Base-by-base conservation (phyloP, 768 basidiomycete genomes). In the Lactarius evosmus region DNA sequence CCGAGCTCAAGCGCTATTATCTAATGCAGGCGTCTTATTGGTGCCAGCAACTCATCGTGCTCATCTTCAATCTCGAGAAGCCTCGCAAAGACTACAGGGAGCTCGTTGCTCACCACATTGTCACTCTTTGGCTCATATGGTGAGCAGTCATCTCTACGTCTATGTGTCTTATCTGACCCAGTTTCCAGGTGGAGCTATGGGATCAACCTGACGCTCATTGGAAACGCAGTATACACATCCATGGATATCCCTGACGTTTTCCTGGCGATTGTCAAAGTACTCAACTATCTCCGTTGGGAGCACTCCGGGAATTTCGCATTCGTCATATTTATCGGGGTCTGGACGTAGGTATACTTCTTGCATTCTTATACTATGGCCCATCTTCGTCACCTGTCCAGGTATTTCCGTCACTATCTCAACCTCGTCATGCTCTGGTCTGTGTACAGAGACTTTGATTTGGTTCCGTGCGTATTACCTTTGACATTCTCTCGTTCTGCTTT, bases 231-330 rank as follows among this genome's bases (percentile, higher is more conserved):
- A 32, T 98, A 88, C 70, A 82, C 95, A 77, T 97, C 94, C 73
- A 98, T 98, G 97, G 97, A 99, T 77, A 80, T 95, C 22, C 93
- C 95, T 0, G 97, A 99, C 72, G 76, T 85, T 36, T 91, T 89
- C 75, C 80, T 99, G 14, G 94, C 92, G 14, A 89, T 93, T 58
- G 87, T 91, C 19, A 98, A 98, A 77, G 73, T 94, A 14, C 71
- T 95, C 50, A 95, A 96, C 76, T 99, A 99, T 72, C 80, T 97
- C 32, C 83, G 85, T 69, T 81, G 80, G 75, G 79, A 89, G 25
- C 78, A 73, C 11, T 75, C 86, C 11, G 91, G 94, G 67, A 74
- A 84, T 0, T 75, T 83, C 38, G 66, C 83, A 0, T 96, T 93
- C 67, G 77, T 76, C 2, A 61, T 81, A 38, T 93, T 97, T 73